Evolutionary conservation across 805 yeast genomes (phyloP), one percentile per base, ranked within the genome.

Genomic region (Metschnikowia noctiluminum): DNA sequence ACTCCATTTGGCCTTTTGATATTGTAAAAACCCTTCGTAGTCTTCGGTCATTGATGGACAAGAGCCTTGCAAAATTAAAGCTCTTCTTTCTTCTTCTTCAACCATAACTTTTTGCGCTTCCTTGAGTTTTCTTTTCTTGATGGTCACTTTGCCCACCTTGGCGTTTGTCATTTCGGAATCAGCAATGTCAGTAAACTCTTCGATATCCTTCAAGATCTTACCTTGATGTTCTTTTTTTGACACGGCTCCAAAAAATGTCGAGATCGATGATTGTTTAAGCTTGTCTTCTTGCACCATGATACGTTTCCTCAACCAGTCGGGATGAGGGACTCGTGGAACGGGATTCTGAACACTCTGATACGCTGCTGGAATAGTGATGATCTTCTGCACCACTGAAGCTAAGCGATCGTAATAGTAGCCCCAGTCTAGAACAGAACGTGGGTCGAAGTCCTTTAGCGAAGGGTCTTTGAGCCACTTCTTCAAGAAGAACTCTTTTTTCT

Each of bases 361-460:
- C 6, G 97, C 98, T 5, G 99, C 99, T 2, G 99, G 99, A 56
- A 94, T 92, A 0, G 97, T 87, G 57, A 94, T 88, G 59, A 94
- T 89, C 68, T 95, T 94, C 64, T 91, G 97, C 38, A 95, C 83
- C 6, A 91, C 96, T 2, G 96, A 89, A 0, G 92, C 95, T 34
- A 94, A 76, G 60, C 99, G 81, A 59, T 89, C 97, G 53, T 84
- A 77, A 63, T 94, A 94, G 63, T 94, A 94, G 21, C 72, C 81
- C 99, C 99, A 94, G 65, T 94, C 98, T 52, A 94, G 79, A 45
- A 94, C 86, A 15, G 81, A 78, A 60, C 98, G 77, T 3, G 96
- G 96, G 65, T 92, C 97, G 62, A 89, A 89, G 42, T 83, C 81
- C 3, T 82, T 87, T 38, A 92, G 64, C 0, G 87, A 74, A 0